These are phyloP conservation scores for Tylopilus subfusipes DNA, from an alignment of 768 basidiomycete genomes.

Conservation along the genomic window DNA sequence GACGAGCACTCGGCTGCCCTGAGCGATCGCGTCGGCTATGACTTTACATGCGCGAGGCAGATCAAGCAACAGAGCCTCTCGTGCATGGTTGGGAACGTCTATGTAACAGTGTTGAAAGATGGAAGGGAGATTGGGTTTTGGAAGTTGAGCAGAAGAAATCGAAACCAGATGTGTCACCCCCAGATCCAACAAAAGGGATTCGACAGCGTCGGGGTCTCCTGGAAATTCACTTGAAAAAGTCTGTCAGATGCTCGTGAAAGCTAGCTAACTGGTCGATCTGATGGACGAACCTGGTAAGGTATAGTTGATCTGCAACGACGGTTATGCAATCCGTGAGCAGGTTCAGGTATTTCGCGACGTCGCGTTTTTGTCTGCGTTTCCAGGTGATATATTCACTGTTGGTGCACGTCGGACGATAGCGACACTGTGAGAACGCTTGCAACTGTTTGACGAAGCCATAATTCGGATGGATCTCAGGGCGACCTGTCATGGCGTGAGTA, in stretches of 20 bases:
- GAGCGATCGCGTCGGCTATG: slow-evolving; percentile 40
- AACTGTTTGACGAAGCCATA: slow-evolving; percentile 59
- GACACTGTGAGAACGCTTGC: slow-evolving; percentile 49
- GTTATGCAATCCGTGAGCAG: slow-evolving; percentile 49
- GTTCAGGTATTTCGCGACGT: slow-evolving; percentile 51
- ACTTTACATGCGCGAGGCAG: slow-evolving; percentile 46
- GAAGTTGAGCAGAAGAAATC: slow-evolving; percentile 49
- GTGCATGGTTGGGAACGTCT: slow-evolving; percentile 36
- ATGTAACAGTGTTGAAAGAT: slow-evolving; percentile 41
- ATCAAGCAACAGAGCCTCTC: slow-evolving; percentile 42
- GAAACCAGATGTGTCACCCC: slow-evolving; percentile 54
- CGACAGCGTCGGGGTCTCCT: slow-evolving; percentile 45
- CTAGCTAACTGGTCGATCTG: not conserved
- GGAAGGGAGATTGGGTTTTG: slow-evolving; percentile 30
- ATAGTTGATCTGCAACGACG: slow-evolving; percentile 47
- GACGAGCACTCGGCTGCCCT: slow-evolving; percentile 48
- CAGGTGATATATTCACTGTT: slow-evolving; percentile 52
- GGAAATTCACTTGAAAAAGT: slow-evolving; percentile 49
- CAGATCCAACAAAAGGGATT: slow-evolving; percentile 48
- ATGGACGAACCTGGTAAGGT: slow-evolving; percentile 45
- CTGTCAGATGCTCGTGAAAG: not conserved
- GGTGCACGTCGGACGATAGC: slow-evolving; percentile 40
- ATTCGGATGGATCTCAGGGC: slow-evolving; percentile 39
- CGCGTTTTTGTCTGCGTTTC: slow-evolving; percentile 53
- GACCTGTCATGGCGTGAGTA: slow-evolving; percentile 26